phyloP scores from a whole-genome alignment of 2,329 filamentous ascomycete genomes.

The Geosmithia flava region DNA sequence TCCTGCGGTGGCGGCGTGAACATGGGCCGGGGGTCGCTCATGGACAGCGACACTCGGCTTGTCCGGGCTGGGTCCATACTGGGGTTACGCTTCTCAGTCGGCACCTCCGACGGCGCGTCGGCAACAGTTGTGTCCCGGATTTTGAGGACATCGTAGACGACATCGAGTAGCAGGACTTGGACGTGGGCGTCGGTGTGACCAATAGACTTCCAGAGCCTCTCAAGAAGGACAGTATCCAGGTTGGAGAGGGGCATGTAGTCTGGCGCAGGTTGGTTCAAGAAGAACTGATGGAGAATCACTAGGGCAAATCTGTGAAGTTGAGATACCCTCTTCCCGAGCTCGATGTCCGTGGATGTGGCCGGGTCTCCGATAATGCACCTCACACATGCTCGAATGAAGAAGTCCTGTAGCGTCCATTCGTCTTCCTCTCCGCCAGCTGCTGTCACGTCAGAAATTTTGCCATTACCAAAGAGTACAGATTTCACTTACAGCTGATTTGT shows the following conservation, averaged over 20 bases:
- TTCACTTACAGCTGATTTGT: conserved; percentile 36
- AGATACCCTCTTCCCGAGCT: conserved; percentile 33
- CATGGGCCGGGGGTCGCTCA: conserved; percentile 12
- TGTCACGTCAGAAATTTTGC: conserved; percentile 8
- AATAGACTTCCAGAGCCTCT: conserved; percentile 50
- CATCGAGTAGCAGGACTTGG: conserved; percentile 67
- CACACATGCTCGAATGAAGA: conserved; percentile 55
- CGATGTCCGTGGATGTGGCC: conserved; percentile 6
- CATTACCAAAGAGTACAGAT: not conserved
- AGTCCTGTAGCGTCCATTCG: conserved; percentile 51
- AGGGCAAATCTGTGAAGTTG: conserved; percentile 62
- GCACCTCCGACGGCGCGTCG: conserved; percentile 29
- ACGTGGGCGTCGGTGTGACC: conserved; percentile 53
- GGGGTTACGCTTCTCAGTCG: conserved; percentile 31
- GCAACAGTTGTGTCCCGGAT: conserved; percentile 35
- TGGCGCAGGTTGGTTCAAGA: conserved; percentile 47
- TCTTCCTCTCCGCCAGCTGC: conserved; percentile 35
- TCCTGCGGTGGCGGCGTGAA: conserved; percentile 41
- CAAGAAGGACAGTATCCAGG: conserved; percentile 59
- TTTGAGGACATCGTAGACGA: conserved; percentile 63
- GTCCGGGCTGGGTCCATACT: conserved; percentile 27
- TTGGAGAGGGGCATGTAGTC: conserved; percentile 26
- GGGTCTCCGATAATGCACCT: conserved; percentile 35
- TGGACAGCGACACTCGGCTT: conserved; percentile 23
- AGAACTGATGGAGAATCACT: conserved; percentile 56